These are phyloP conservation scores for Monosporozyma servazzii DNA, from an alignment of 805 yeast species.

Conservation along the genomic window DNA sequence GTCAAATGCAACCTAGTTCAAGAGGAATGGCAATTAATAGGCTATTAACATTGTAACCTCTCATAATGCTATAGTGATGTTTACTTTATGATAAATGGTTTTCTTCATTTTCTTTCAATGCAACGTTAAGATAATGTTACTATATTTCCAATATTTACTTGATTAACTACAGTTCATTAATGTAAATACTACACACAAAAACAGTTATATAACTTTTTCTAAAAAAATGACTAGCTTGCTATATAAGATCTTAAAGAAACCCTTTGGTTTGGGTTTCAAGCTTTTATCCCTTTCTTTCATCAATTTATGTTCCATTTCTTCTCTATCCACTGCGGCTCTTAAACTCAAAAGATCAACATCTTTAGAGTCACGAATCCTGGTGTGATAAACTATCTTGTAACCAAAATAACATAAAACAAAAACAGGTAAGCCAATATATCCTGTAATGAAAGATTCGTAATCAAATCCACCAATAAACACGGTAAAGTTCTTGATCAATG, in stretches of 20 bases:
- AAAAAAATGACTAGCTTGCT: not conserved
- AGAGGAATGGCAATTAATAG: too few species aligned
- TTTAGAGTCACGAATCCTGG: slow-evolving; percentile 38
- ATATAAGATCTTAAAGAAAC: not conserved
- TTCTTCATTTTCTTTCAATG: not conserved
- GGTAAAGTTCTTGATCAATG: slow-evolving; percentile 60
- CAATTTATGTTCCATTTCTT: slow-evolving; percentile 11
- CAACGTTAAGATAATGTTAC: too few species aligned
- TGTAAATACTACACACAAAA: too few species aligned
- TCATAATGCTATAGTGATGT: too few species aligned
- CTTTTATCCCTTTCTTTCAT: not conserved
- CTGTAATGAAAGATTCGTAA: slow-evolving; percentile 61
- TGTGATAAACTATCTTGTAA: slow-evolving; percentile 44
- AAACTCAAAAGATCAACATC: slow-evolving; percentile 41
- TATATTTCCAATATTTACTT: too few species aligned
- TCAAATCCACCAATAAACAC: slow-evolving; percentile 55
- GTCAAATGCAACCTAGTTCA: too few species aligned
- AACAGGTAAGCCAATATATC: slow-evolving; percentile 58
- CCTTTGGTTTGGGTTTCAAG: not conserved
- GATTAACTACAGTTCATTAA: too few species aligned
- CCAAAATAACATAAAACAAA: slow-evolving; percentile 46
- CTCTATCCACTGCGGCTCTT: slow-evolving; percentile 19
- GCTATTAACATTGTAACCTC: too few species aligned
- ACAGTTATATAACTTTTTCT: not conserved
- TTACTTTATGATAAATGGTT: too few species aligned